These are phyloP conservation scores for Penicillium chermesinum DNA, from an alignment of 495 filamentous ascomycete species.

Conservation along the genomic window DNA sequence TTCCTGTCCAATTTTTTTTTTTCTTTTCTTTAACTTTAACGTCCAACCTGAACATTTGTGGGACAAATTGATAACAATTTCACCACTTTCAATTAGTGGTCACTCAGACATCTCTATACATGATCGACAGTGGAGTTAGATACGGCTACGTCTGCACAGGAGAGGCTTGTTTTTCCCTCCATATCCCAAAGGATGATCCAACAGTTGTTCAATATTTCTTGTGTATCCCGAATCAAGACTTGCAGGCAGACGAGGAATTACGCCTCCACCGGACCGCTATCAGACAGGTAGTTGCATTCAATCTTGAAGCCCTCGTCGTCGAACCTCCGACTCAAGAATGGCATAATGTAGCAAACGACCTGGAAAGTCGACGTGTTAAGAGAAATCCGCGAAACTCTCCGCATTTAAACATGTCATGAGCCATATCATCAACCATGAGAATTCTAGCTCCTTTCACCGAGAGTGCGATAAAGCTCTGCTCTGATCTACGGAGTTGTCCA, in stretches of 20 bases:
- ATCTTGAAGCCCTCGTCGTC: conserved; percentile 35
- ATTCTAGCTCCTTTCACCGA: conserved; percentile 14
- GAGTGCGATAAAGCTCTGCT: conserved; percentile 17
- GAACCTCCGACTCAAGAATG: conserved; percentile 31
- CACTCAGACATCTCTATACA: conserved; percentile 46
- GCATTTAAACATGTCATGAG: conserved; percentile 18
- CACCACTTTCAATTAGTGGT: no score
- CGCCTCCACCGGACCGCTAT: no score
- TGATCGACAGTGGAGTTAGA: conserved; percentile 37
- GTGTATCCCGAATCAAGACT: conserved; percentile 28
- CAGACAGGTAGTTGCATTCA: conserved; percentile 45
- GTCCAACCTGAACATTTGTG: no score
- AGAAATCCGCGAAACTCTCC: conserved; percentile 23
- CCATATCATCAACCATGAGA: conserved; percentile 15
- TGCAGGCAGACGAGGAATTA: conserved; percentile 35
- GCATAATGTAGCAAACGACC: conserved; percentile 28
- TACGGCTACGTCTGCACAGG: conserved; percentile 44
- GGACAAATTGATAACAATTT: no score
- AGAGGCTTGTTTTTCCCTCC: conserved; percentile 43
- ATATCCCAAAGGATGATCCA: conserved; percentile 35
- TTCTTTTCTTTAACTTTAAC: no score
- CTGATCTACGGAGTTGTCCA: conserved; percentile 12
- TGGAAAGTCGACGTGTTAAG: conserved; percentile 25
- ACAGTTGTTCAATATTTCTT: conserved; percentile 25
- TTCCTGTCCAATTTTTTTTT: no score